Percentiles rank a stretch among this genome's conserved stretches.
Conservation (phyloP, 495 filamentous ascomycete genomes). For the Xylaria acuta region DNA sequence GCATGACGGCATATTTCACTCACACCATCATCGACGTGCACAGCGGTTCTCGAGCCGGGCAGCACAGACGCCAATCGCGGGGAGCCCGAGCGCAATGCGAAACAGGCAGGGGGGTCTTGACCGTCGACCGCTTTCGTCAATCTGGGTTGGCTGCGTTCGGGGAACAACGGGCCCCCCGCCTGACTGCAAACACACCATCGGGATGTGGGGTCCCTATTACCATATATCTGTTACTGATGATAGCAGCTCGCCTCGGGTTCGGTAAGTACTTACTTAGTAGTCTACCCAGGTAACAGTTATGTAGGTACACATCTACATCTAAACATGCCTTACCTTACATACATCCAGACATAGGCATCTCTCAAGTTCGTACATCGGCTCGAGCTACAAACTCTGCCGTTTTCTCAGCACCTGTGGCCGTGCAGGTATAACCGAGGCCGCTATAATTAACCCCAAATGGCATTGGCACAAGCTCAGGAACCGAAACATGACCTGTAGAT, state of each 20-base stretch:
- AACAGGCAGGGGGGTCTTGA: conserved; percentile 14
- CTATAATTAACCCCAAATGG: background rate
- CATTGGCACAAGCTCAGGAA: background rate
- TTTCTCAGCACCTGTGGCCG: background rate
- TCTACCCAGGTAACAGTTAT: background rate
- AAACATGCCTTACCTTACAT: background rate
- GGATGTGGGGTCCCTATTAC: background rate
- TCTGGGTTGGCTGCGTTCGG: background rate
- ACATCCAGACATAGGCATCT: background rate
- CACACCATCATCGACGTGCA: background rate
- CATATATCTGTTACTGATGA: background rate
- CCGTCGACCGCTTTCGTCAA: background rate
- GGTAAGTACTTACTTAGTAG: too few relatives aligned
- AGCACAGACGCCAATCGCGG: background rate
- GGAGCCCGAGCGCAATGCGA: conserved; percentile 9
- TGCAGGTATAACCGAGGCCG: background rate
- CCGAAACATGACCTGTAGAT: conserved; percentile 18
- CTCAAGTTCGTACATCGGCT: background rate
- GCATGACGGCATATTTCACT: background rate
- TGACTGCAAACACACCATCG: background rate
- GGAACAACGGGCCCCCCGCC: background rate
- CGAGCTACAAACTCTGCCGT: background rate
- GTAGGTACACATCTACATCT: too few relatives aligned
- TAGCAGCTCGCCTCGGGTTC: too few relatives aligned
- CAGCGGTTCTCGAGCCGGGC: background rate